Evolutionary conservation across 176 grass and related monocot genomes (phyloP).

Genomic region (Avena insularis): DNA sequence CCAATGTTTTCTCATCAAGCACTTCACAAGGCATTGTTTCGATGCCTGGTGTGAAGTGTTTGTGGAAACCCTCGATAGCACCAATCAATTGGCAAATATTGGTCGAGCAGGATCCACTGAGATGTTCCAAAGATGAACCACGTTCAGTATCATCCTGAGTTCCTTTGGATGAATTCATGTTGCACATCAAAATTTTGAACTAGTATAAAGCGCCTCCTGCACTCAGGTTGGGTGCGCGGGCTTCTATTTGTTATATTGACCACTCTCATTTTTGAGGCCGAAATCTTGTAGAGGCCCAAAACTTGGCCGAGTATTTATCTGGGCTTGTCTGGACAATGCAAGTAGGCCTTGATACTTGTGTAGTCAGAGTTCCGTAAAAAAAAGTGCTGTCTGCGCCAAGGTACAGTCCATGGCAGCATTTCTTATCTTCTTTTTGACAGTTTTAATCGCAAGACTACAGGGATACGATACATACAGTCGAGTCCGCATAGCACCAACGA

Average conservation of each 20-base stretch:
- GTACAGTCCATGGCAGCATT: not conserved
- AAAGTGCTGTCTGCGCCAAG: not conserved
- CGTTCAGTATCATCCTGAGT: conserved; percentile 31
- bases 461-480: no score
- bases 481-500: no score
- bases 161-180: conserved; percentile 48
- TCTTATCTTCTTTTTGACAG: no score
- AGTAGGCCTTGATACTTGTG: not conserved
- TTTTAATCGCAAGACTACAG: no score
- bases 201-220: no score
- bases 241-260: not conserved
- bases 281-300: not conserved
- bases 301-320: not conserved
- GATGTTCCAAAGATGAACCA: not conserved
- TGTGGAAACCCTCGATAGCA: conserved; percentile 27
- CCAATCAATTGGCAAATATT: not conserved
- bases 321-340: not conserved
- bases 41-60: conserved; percentile 49
- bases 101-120: not conserved
- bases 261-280: not conserved
- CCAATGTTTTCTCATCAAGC: conserved; percentile 34
- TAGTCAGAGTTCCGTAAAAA: not conserved
- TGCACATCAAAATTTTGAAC: not conserved
- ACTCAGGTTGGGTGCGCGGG: not conserved
- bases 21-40: conserved; percentile 9